phyloP scores from a whole-genome alignment of 1,139 yeast species.

The Saccharomyces pastorianus region DNA sequence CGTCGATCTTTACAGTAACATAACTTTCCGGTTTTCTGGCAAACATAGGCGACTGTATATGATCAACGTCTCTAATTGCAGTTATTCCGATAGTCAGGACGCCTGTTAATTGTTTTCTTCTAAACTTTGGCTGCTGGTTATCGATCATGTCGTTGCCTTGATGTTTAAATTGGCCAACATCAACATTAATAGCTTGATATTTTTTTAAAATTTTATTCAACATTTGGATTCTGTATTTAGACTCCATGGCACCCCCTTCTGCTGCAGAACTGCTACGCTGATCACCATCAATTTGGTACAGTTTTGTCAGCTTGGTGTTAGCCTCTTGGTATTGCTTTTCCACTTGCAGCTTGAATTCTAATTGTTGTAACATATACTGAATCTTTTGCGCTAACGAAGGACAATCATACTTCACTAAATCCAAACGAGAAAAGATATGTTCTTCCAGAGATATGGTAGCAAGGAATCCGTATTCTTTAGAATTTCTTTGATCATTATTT shows the following conservation, averaged over 20 bases:
- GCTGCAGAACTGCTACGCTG: slow-evolving; percentile 80
- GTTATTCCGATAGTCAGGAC: slow-evolving; percentile 59
- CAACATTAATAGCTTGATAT: slow-evolving; percentile 81
- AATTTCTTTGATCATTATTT: slow-evolving; percentile 2
- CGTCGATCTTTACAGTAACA: slow-evolving; percentile 76
- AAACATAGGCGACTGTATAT: slow-evolving; percentile 73
- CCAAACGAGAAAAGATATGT: slow-evolving; percentile 49
- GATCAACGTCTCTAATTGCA: slow-evolving; percentile 84
- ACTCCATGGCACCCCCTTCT: slow-evolving; percentile 75
- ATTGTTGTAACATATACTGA: slow-evolving; percentile 88
- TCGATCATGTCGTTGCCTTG: slow-evolving; percentile 53
- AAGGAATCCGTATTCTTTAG: slow-evolving; percentile 22
- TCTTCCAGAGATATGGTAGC: slow-evolving; percentile 29
- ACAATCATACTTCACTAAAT: slow-evolving; percentile 82
- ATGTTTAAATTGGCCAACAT: slow-evolving; percentile 34
- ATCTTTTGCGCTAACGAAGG: slow-evolving; percentile 94
- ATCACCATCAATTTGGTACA: slow-evolving; percentile 88
- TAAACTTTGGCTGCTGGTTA: slow-evolving; percentile 55
- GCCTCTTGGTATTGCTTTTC: slow-evolving; percentile 92
- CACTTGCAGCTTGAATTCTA: slow-evolving; percentile 86
- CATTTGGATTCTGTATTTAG: slow-evolving; percentile 76
- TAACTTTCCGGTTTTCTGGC: slow-evolving; percentile 74
- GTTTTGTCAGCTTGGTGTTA: slow-evolving; percentile 75
- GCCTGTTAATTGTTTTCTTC: slow-evolving; percentile 80
- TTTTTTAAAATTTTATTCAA: slow-evolving; percentile 76